phyloP scores from a whole-genome alignment of 2,329 filamentous ascomycete species.

The Graphilbum ipis-grandicollis region DNA sequence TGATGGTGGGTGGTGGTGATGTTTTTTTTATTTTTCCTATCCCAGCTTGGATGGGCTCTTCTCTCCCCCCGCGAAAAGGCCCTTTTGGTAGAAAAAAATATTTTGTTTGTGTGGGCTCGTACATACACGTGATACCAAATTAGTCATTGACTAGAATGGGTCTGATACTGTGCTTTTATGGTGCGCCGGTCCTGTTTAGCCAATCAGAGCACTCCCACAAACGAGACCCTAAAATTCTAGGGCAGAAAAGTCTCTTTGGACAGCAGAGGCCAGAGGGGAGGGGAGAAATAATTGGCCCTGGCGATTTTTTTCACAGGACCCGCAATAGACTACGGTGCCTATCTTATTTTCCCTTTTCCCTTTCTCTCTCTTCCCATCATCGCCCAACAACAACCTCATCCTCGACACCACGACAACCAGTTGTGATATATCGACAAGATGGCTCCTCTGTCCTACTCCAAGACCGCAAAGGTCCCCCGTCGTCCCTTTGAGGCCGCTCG shows the following conservation, averaged over 20 bases:
- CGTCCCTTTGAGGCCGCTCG: conserved; percentile 99
- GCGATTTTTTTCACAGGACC: too few species aligned
- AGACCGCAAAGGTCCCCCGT: conserved; percentile 95
- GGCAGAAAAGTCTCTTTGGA: neutral
- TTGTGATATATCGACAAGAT: conserved; percentile 5
- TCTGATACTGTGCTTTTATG: neutral
- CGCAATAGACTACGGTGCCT: too few species aligned
- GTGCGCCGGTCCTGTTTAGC: neutral
- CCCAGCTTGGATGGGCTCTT: neutral
- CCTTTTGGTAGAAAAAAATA: conserved; percentile 7
- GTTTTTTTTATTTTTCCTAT: conserved; percentile 1
- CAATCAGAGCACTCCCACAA: neutral
- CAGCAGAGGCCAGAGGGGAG: too few species aligned
- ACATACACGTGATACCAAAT: conserved; percentile 8
- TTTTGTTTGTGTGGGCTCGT: conserved; percentile 7
- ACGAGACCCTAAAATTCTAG: neutral
- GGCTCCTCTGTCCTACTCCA: conserved; percentile 64
- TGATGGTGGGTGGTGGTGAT: neutral
- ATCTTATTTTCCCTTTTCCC: neutral
- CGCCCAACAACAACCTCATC: conserved; percentile 3
- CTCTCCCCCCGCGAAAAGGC: conserved; percentile 3
- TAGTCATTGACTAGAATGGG: too few species aligned
- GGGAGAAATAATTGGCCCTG: too few species aligned
- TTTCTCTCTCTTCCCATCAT: neutral
- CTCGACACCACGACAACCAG: neutral